A percentile compares a stretch with the other conserved stretches of the same genome.
Conservation (phyloP, 2,329 filamentous ascomycete genomes). For the Trichothecium sympodiale region DNA sequence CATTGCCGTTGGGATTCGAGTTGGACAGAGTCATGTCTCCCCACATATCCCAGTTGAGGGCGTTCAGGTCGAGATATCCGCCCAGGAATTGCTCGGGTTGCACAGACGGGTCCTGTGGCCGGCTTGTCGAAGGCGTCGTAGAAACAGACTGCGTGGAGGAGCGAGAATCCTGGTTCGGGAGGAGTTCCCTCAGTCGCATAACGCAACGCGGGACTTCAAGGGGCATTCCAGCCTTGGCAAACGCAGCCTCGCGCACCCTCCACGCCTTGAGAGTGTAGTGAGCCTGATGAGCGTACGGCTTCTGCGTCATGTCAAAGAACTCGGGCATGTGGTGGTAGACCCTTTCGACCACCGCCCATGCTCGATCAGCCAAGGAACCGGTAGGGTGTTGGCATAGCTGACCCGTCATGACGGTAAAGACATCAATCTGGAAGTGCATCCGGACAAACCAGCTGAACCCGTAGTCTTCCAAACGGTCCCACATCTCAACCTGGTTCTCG, state of each 20-base stretch:
- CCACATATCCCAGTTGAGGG: slow-evolving; percentile 37
- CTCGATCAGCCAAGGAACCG: slow-evolving; percentile 40
- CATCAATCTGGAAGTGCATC: slow-evolving; percentile 43
- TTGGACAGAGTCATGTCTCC: slow-evolving; percentile 14
- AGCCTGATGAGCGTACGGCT: slow-evolving; percentile 31
- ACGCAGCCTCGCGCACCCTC: slow-evolving; percentile 34
- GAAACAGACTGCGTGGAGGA: slow-evolving; percentile 17
- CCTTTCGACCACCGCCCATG: slow-evolving; percentile 35
- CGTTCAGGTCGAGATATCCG: slow-evolving; percentile 30
- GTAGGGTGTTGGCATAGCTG: slow-evolving; percentile 38
- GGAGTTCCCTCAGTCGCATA: slow-evolving; percentile 27
- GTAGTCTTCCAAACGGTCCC: slow-evolving; percentile 27
- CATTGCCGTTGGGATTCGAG: neutral
- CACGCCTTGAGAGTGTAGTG: slow-evolving; percentile 40
- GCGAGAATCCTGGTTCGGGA: slow-evolving; percentile 27
- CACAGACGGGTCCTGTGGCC: slow-evolving; percentile 12
- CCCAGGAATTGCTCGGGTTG: slow-evolving; percentile 32
- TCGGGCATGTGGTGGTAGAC: slow-evolving; percentile 39
- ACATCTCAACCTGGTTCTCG: slow-evolving; percentile 34
- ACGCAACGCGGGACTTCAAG: slow-evolving; percentile 35
- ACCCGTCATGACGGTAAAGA: slow-evolving; percentile 43
- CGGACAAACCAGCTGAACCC: slow-evolving; percentile 46
- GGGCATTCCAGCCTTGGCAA: slow-evolving; percentile 22
- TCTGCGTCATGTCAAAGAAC: slow-evolving; percentile 36
- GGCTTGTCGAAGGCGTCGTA: slow-evolving; percentile 14